Percentiles rank a stretch among this genome's conserved stretches.
Conservation (phyloP, 148 eudicot genomes). For the Rhododendron mucronatum region DNA sequence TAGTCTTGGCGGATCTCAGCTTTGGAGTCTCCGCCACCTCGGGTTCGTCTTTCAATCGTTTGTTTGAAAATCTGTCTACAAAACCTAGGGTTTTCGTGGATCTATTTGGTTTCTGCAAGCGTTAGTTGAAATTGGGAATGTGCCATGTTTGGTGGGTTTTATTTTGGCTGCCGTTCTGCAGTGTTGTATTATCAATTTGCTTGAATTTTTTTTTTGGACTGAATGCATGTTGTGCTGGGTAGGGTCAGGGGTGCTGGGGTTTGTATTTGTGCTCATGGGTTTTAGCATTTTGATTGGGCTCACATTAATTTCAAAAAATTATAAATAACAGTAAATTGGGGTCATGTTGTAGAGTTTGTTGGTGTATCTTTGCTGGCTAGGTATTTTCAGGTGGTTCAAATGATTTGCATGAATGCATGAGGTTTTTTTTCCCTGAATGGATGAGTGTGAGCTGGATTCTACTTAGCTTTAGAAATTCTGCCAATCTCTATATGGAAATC, state of each 20-base stretch:
- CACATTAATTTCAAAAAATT: background rate
- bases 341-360: background rate
- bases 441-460: background rate
- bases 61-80: background rate
- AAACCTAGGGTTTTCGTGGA: conserved; percentile 6
- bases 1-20: background rate
- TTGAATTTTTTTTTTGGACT: background rate
- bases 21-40: background rate
- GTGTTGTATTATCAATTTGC: background rate
- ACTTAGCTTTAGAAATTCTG: background rate
- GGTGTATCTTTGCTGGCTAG: background rate
- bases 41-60: background rate
- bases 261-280: background rate
- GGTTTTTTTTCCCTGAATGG: background rate
- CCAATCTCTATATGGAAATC: background rate
- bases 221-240: background rate
- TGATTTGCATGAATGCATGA: background rate
- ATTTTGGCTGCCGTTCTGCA: background rate
- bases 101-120: background rate
- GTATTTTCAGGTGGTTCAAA: background rate
- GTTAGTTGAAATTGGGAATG: background rate
- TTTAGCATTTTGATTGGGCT: background rate
- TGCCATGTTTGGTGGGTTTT: background rate
- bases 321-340: background rate
- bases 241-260: background rate